These are phyloP conservation scores for Incumbomyces lentus DNA, from an alignment of 2,329 filamentous ascomycete species.

Conservation along the genomic window DNA sequence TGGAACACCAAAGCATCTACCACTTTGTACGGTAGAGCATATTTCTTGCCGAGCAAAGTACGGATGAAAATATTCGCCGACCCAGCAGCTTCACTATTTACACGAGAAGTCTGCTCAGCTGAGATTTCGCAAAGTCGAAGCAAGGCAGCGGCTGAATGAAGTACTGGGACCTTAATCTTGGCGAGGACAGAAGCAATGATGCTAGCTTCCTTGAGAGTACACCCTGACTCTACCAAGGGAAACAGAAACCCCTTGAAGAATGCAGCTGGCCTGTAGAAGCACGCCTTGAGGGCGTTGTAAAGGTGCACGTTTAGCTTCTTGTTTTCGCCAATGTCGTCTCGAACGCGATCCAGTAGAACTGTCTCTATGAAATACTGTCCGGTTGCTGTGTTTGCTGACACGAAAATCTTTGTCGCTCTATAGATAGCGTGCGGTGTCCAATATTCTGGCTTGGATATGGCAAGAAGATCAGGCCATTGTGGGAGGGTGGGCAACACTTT, in stretches of 20 bases:
- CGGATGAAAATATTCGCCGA: slow-evolving; percentile 94
- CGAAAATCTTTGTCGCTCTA: slow-evolving; percentile 85
- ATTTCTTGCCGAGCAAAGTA: slow-evolving; percentile 88
- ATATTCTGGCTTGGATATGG: slow-evolving; percentile 68
- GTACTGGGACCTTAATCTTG: slow-evolving; percentile 74
- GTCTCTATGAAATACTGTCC: slow-evolving; percentile 79
- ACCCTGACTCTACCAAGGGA: slow-evolving; percentile 73
- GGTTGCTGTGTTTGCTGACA: slow-evolving; percentile 67
- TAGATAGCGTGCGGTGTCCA: slow-evolving; percentile 76
- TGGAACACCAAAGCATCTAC: slow-evolving; percentile 93
- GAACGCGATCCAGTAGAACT: slow-evolving; percentile 79
- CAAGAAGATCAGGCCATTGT: slow-evolving; percentile 80
- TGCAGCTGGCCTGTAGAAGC: slow-evolving; percentile 82
- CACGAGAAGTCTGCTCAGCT: slow-evolving; percentile 72
- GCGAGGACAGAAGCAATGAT: slow-evolving; percentile 82
- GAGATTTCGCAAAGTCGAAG: slow-evolving; percentile 90
- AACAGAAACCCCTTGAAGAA: slow-evolving; percentile 97
- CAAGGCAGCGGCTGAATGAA: slow-evolving; percentile 84
- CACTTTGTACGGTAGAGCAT: slow-evolving; percentile 88
- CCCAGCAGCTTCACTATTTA: slow-evolving; percentile 70
- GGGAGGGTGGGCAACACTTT: slow-evolving; percentile 90
- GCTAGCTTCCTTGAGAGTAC: slow-evolving; percentile 80
- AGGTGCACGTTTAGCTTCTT: slow-evolving; percentile 94
- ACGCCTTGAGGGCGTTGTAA: slow-evolving; percentile 88
- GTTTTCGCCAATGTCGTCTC: slow-evolving; percentile 84